A percentile compares a stretch with the other conserved stretches of the same genome.
These are phyloP conservation scores for Aspergillus steynii DNA, from an alignment of 495 filamentous ascomycete species.

Conservation along the genomic window DNA sequence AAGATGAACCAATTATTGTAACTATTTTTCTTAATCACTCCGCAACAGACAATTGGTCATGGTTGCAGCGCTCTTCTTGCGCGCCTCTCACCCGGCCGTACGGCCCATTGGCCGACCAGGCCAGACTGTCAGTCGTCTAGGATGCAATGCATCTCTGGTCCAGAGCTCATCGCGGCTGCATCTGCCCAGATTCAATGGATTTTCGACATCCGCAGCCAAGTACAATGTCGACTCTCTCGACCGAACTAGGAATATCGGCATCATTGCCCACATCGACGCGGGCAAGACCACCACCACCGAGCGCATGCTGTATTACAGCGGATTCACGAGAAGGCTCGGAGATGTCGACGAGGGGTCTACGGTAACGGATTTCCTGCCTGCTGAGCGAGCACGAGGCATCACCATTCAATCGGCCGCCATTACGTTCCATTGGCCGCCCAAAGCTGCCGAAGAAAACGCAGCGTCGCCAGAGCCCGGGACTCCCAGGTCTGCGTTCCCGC, in stretches of 20 bases:
- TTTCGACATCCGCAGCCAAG: conserved; percentile 28
- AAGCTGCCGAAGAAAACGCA: conserved; percentile 20
- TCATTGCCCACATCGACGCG: conserved; percentile 98
- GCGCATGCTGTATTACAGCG: conserved; percentile 98
- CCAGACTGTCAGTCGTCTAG: conserved; percentile 10
- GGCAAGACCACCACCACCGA: conserved; percentile 99
- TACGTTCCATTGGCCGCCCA: conserved; percentile 84
- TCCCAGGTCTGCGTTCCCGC: conserved; percentile 44
- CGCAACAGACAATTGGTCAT: conserved; percentile 24
- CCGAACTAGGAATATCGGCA: conserved; percentile 90
- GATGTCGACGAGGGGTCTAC: conserved; percentile 98
- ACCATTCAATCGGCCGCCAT: conserved; percentile 98
- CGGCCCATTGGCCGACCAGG: conserved; percentile 15
- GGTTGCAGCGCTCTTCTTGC: conserved; percentile 39
- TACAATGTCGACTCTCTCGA: conserved; percentile 40
- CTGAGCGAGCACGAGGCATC: conserved; percentile 90
- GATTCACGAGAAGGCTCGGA: conserved; percentile 83
- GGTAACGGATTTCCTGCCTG: conserved; percentile 95
- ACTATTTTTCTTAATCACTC: conserved; percentile 5
- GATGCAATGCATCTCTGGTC: background rate
- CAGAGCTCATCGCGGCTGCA: conserved; percentile 11
- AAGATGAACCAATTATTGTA: conserved; percentile 18
- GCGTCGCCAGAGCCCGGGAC: conserved; percentile 18
- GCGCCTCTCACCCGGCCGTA: conserved; percentile 31
- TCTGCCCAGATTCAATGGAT: conserved; percentile 16